Conservation (phyloP, 2,329 filamentous ascomycete species). For the Pseudogymnoascus verrucosus region DNA sequence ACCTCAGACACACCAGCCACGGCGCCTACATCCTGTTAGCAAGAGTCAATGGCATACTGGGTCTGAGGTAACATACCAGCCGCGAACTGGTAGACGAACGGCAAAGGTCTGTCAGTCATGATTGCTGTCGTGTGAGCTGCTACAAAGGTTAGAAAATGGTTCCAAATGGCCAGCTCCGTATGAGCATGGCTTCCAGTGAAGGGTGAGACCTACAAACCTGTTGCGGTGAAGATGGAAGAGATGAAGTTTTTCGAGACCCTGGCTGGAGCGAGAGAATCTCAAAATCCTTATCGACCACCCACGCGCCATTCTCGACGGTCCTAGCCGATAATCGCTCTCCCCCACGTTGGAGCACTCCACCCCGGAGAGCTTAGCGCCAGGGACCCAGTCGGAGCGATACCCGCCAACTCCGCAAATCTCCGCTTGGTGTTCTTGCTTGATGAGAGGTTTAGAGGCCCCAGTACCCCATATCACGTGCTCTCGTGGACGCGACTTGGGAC, state of each 20-base stretch:
- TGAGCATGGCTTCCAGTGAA: neutral
- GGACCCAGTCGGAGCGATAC: neutral
- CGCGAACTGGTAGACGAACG: constrained; percentile 91
- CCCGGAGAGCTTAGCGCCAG: neutral
- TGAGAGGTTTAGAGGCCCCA: neutral
- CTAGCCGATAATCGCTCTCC: constrained; percentile 4
- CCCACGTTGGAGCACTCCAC: constrained; percentile 3
- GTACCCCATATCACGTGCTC: constrained; percentile 7
- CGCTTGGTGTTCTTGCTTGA: neutral
- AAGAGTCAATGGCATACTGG: constrained; percentile 21
- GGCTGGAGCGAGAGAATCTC: neutral
- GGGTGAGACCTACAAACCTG: neutral
- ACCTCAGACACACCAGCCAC: constrained; percentile 97
- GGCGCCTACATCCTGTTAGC: constrained; percentile 51
- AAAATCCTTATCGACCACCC: constrained; percentile 4
- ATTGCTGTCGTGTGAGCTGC: constrained; percentile 26
- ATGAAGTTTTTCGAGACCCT: neutral
- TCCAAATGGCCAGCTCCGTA: neutral
- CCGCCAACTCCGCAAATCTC: constrained; percentile 4
- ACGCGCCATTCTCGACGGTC: neutral
- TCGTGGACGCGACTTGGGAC: constrained; percentile 9
- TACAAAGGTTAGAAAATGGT: neutral
- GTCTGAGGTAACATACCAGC: constrained; percentile 53
- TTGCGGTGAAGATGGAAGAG: constrained; percentile 1
- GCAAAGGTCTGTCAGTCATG: constrained; percentile 69